phyloP scores from a whole-genome alignment of 345 rosid species.

The Laguncularia racemosa region DNA sequence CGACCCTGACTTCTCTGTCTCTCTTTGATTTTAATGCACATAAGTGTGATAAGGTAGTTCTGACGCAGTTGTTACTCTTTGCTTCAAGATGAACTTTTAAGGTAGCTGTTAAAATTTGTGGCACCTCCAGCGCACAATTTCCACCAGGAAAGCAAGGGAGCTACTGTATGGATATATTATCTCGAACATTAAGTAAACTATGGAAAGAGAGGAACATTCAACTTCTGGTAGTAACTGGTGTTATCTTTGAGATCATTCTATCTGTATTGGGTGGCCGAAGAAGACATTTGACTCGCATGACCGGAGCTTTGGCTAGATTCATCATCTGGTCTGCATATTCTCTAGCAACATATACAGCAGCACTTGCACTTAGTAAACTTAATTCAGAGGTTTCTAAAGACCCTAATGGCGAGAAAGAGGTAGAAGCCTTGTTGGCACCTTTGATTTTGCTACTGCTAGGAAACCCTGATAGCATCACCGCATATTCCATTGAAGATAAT shows the following conservation, averaged over 20 bases:
- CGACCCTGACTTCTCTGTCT: too few species aligned
- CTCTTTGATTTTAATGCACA: too few species aligned
- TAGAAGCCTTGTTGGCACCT: constrained; percentile 3
- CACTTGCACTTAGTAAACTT: constrained; percentile 4
- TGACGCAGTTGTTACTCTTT: too few species aligned
- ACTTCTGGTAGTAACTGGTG: not conserved
- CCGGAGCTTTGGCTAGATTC: not conserved
- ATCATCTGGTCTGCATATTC: constrained; percentile 1
- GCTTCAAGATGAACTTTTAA: too few species aligned
- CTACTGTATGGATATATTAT: too few species aligned
- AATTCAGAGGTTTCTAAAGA: not conserved
- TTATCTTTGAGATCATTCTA: constrained; percentile 7
- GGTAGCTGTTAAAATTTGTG: too few species aligned
- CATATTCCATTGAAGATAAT: constrained; percentile 9
- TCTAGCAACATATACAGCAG: constrained; percentile 1
- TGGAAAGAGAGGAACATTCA: constrained; percentile 12
- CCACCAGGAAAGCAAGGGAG: too few species aligned
- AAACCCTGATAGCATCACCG: constrained; percentile 5
- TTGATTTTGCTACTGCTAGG: constrained; percentile 11
- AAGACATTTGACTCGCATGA: not conserved
- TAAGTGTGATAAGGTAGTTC: too few species aligned
- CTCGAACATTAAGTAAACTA: not conserved
- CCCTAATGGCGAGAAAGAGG: not conserved
- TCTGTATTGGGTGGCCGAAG: constrained; percentile 1
- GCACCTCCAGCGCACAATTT: too few species aligned